Percentiles rank a stretch among this genome's conserved stretches.
phyloP scores from a whole-genome alignment of 2,329 filamentous ascomycete species.

The Sporothrix pallida region DNA sequence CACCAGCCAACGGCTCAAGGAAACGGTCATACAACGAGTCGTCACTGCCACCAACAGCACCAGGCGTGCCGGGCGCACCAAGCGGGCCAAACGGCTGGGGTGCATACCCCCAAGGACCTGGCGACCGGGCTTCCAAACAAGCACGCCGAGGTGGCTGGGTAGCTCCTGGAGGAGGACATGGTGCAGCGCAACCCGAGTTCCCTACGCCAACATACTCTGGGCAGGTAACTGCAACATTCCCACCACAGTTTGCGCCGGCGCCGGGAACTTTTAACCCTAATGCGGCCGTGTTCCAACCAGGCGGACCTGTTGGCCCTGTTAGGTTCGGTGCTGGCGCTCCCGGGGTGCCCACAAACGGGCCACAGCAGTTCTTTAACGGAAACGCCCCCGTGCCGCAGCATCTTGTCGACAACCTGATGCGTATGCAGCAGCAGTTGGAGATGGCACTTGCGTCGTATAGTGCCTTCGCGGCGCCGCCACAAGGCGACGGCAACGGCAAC shows the following conservation, averaged over 20 bases:
- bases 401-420: slow-evolving; percentile 65
- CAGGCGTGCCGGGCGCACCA: background rate
- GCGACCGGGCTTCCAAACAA: slow-evolving; percentile 62
- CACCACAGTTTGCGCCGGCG: background rate
- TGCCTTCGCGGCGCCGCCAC: slow-evolving; percentile 41
- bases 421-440: slow-evolving; percentile 61
- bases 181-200: slow-evolving; percentile 32
- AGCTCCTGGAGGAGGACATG: slow-evolving; percentile 42
- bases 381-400: slow-evolving; percentile 48
- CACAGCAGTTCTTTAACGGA: background rate
- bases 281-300: slow-evolving; percentile 10
- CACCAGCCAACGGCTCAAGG: slow-evolving; percentile 41
- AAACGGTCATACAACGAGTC: slow-evolving; percentile 64
- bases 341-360: background rate
- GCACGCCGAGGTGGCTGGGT: slow-evolving; percentile 57
- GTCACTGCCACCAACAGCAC: background rate
- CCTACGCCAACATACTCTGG: background rate
- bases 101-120: slow-evolving; percentile 42
- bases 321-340: too few relatives aligned
- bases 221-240: background rate
- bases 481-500: background rate
- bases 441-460: slow-evolving; percentile 48
- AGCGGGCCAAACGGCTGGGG: slow-evolving; percentile 48
- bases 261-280: slow-evolving; percentile 14
- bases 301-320: background rate